Evolutionary conservation across 805 yeast genomes (phyloP), one percentile per base, ranked within the genome.

Genomic region (Candida schatavii): DNA sequence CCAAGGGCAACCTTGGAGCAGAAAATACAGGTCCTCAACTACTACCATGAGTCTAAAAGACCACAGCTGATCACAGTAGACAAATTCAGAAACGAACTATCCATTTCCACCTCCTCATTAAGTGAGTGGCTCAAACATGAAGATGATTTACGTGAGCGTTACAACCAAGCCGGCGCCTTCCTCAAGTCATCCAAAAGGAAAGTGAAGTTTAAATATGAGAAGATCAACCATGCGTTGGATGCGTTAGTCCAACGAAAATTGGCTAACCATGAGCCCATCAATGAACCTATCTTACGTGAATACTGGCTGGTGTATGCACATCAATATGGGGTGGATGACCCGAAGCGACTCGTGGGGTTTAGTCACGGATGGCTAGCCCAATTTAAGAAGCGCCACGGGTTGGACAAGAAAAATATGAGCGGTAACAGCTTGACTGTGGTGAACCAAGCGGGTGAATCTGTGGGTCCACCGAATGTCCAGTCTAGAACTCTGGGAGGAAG

Each of bases 351-450:
- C 42, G 70, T 67, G 21, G 67, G 72, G 13, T 80, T 78, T 47
- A 74, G 80, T 48, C 83, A 79, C 54, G 85, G 85, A 6, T 80
- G 85, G 85, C 57, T 80, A 33, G 64, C 77, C 10, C 81, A 76
- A 50, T 80, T 80, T 57, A 80, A 80, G 55, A 78, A 75, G 48
- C 59, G 83, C 38, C 82, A 79, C 50, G 81, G 77, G 1, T 56
- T 76, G 32, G 64, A 65, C 46, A 62, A 58, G 46, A 54, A 61
- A 34, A 47, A 64, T 39, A 57, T 59, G 65, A 51, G 56, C 37
- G 57, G 50, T 6, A 36, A 26, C 31, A 14, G 14, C 22, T 43
- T 17, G 41, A 31, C 29, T 32, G 34, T 41, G 47, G 45, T 22
- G 31, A 11, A 5, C 23, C 36, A 19, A 23, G 19, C 19, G 23